Conservation (phyloP, 1,284 basidiomycete species). For the Exsudoporus floridanus region DNA sequence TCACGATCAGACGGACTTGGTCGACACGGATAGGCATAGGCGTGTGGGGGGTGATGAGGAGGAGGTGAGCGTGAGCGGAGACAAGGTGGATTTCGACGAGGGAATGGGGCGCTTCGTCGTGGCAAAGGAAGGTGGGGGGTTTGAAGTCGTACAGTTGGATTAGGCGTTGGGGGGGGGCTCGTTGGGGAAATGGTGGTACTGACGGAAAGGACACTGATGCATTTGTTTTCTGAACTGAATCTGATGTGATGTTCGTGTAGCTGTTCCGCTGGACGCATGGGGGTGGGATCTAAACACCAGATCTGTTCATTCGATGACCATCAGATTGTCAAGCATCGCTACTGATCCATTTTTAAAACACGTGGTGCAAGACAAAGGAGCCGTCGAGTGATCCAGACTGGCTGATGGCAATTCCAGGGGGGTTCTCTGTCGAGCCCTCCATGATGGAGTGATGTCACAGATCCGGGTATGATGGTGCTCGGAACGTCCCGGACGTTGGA, state of each 20-base stretch:
- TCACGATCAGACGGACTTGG: not conserved
- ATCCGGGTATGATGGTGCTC: not conserved
- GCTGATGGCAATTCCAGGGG: not conserved
- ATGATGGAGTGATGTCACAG: not conserved
- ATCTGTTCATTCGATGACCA: conserved; percentile 2
- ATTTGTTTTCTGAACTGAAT: not conserved
- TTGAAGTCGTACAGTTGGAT: conserved; percentile 29
- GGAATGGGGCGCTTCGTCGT: conserved; percentile 35
- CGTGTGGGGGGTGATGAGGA: not conserved
- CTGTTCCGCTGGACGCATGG: not conserved
- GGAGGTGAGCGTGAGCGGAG: conserved; percentile 3
- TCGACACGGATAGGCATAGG: not conserved
- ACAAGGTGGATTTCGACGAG: conserved; percentile 33
- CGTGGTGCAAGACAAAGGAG: not conserved
- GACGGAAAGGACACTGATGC: not conserved
- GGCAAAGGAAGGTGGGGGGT: conserved; percentile 26
- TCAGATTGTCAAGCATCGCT: not conserved
- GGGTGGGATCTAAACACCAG: conserved; percentile 2
- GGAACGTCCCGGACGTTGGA: too few relatives aligned
- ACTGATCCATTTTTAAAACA: not conserved
- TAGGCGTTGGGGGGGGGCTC: conserved; percentile 6
- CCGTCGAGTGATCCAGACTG: not conserved
- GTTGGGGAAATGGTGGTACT: not conserved
- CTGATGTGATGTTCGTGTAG: not conserved
- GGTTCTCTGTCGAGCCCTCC: not conserved